A percentile compares a stretch with the other conserved stretches of the same genome.
phyloP scores from a whole-genome alignment of 2,329 filamentous ascomycete species.

The Tolypocladium tropicale region DNA sequence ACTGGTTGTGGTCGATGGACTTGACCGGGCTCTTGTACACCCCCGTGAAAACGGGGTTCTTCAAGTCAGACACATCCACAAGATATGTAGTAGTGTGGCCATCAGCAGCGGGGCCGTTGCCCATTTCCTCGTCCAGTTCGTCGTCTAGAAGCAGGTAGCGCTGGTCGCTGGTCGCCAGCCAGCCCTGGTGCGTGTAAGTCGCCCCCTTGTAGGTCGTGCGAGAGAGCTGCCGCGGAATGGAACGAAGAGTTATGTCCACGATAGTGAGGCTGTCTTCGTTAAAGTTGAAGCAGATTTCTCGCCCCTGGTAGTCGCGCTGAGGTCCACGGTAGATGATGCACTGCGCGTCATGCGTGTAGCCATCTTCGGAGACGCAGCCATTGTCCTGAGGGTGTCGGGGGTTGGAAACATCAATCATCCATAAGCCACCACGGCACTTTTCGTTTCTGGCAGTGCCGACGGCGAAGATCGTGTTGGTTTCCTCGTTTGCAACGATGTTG shows the following conservation, averaged over 20 bases:
- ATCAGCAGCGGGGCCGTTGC: conserved; percentile 24
- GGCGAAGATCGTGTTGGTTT: conserved; percentile 32
- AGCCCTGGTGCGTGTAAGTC: conserved; percentile 45
- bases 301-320: conserved; percentile 30
- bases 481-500: conserved; percentile 41
- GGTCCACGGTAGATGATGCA: conserved; percentile 42
- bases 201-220: conserved; percentile 43
- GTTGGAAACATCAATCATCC: conserved; percentile 44
- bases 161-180: conserved; percentile 32
- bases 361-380: conserved; percentile 36
- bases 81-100: conserved; percentile 33
- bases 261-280: conserved; percentile 18
- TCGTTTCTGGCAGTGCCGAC: conserved; percentile 27
- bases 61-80: conserved; percentile 30
- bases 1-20: conserved; percentile 37
- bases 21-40: conserved; percentile 25
- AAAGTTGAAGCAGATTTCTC: conserved; percentile 10
- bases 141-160: conserved; percentile 36
- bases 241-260: conserved; percentile 39
- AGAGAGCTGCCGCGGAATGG: conserved; percentile 33
- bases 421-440: conserved; percentile 36
- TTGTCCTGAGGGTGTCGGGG: conserved; percentile 38
- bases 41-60: conserved; percentile 25
- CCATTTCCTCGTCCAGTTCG: conserved; percentile 36
- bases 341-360: conserved; percentile 43